Evolutionary conservation across 2,329 filamentous ascomycete species (phyloP).

Genomic region (Alternaria brassicae): DNA sequence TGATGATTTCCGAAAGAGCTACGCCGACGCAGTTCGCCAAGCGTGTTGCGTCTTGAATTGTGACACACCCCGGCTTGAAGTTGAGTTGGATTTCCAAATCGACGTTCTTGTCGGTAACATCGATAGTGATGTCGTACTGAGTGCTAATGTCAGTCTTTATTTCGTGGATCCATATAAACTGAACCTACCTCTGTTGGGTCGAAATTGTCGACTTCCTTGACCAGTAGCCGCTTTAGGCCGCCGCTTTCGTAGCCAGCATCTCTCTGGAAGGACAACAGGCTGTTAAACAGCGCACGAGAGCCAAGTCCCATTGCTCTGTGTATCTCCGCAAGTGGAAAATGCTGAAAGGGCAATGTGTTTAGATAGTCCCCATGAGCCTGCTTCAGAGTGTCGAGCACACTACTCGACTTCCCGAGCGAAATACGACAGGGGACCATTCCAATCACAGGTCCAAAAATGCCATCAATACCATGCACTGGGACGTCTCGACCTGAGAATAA

Average conservation of each 20-base stretch:
- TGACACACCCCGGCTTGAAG: too few relatives aligned
- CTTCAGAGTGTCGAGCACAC: neutral
- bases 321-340: neutral
- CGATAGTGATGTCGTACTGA: neutral
- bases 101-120: too few relatives aligned
- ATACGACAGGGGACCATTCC: neutral
- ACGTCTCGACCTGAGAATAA: conserved; percentile 21
- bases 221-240: neutral
- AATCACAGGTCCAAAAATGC: conserved; percentile 43
- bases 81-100: too few relatives aligned
- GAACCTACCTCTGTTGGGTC: neutral
- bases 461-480: conserved; percentile 30
- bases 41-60: too few relatives aligned
- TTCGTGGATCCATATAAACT: too few relatives aligned
- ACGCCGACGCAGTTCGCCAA: too few relatives aligned
- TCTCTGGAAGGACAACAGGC: neutral
- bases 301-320: neutral
- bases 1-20: too few relatives aligned
- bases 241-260: neutral
- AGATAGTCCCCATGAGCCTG: neutral
- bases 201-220: neutral
- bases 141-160: neutral
- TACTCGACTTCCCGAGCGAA: neutral
- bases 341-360: neutral
- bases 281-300: neutral